phyloP scores from a whole-genome alignment of 257 asterid species.

The Nicotiana knightiana region DNA sequence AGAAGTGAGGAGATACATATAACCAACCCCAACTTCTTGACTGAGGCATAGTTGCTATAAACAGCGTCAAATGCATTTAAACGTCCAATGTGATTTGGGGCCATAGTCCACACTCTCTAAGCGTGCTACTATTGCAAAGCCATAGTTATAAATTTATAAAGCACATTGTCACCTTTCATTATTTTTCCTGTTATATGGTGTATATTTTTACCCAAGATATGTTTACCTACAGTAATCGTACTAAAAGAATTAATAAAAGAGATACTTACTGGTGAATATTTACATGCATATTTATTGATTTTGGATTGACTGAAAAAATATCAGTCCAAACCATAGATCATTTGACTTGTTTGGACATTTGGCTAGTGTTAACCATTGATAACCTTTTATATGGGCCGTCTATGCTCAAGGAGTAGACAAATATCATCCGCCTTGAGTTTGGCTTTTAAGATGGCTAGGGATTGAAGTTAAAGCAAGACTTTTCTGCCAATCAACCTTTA shows the following conservation, averaged over 20 bases:
- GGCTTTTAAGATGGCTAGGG: not conserved
- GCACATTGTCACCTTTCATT: not conserved
- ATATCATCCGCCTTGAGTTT: not conserved
- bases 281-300: no score
- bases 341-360: no score
- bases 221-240: not conserved
- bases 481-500: not conserved
- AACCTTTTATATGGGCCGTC: not conserved
- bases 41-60: no score
- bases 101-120: not conserved
- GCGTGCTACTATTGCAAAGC: not conserved
- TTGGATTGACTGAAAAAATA: no score
- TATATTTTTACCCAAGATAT: not conserved
- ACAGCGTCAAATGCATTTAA: not conserved
- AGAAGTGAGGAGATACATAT: no score
- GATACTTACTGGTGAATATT: no score
- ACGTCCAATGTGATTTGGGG: not conserved
- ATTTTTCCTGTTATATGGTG: not conserved
- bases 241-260: no score
- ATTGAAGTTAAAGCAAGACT: not conserved
- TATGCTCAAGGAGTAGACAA: not conserved
- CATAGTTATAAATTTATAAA: not conserved
- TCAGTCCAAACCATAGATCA: no score
- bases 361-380: no score
- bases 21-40: no score